These are phyloP conservation scores for Sambucus nigra DNA, from an alignment of 129 eudicot genomes.

Conservation along the genomic window DNA sequence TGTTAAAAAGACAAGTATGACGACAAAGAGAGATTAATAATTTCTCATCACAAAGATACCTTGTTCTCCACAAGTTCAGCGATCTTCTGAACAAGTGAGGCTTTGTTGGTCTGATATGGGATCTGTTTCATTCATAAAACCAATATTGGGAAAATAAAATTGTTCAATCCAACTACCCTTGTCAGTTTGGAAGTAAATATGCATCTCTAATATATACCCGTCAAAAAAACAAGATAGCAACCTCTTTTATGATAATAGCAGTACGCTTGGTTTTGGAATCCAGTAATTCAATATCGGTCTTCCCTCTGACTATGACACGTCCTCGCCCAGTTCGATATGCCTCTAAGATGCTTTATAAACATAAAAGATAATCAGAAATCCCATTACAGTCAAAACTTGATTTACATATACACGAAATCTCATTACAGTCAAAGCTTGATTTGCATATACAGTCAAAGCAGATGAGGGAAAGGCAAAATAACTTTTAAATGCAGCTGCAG, in stretches of 20 bases:
- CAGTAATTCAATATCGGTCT: conserved; percentile 68
- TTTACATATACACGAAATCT: not conserved
- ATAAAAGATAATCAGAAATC: not conserved
- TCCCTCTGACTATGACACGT: conserved; percentile 83
- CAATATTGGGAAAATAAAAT: conserved; percentile 5
- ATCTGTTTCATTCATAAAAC: conserved; percentile 43
- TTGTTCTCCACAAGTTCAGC: conserved; percentile 90
- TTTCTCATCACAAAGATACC: conserved; percentile 31
- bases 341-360: conserved; percentile 57
- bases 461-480: not conserved
- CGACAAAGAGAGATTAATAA: not conserved
- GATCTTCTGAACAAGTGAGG: conserved; percentile 78
- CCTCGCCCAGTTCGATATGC: conserved; percentile 93
- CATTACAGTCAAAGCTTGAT: not conserved
- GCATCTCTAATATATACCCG: conserved; percentile 10
- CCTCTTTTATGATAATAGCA: conserved; percentile 90
- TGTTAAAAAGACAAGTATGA: not conserved
- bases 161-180: conserved; percentile 3
- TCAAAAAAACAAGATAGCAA: conserved; percentile 12
- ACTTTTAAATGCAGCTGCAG: not conserved
- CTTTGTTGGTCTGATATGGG: conserved; percentile 96
- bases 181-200: not conserved
- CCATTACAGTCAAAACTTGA: not conserved
- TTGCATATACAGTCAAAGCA: not conserved
- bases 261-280: conserved; percentile 69